Conservation (phyloP, 305 asterid genomes). For the Fraxinus floribunda region DNA sequence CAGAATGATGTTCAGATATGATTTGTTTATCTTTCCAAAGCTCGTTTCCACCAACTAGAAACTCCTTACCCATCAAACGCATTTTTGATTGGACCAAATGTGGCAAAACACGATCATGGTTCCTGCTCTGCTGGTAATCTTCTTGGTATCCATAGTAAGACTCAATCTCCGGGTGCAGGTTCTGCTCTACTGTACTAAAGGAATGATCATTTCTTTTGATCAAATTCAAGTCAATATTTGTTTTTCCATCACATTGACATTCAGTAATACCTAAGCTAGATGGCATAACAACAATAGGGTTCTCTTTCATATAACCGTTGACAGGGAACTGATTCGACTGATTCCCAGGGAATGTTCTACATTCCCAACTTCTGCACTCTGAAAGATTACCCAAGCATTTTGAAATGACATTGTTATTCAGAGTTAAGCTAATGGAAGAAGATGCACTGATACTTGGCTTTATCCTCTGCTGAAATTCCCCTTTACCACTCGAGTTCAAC, state of each 20-base stretch:
- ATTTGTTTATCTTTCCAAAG: conserved; percentile 52
- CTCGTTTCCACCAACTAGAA: conserved; percentile 44
- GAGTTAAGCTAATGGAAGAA: conserved; percentile 33
- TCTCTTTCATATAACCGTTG: conserved; percentile 32
- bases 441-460: conserved; percentile 29
- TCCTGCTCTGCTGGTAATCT: conserved; percentile 21
- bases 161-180: conserved; percentile 16
- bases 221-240: conserved; percentile 24
- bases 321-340: conserved; percentile 32
- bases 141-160: conserved; percentile 29
- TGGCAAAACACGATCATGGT: conserved; percentile 19
- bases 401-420: conserved; percentile 25
- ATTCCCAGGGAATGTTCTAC: conserved; percentile 28
- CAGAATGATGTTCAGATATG: conserved; percentile 30
- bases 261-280: conserved; percentile 40
- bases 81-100: conserved; percentile 44
- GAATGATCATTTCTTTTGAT: conserved; percentile 25
- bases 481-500: conserved; percentile 36
- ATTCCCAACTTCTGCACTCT: conserved; percentile 29
- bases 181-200: conserved; percentile 24
- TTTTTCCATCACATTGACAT: conserved; percentile 29
- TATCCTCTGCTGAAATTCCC: conserved; percentile 36
- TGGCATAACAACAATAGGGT: conserved; percentile 32
- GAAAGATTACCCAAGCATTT: conserved; percentile 25
- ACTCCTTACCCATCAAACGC: conserved; percentile 81